A percentile compares a stretch with the other conserved stretches of the same genome.
These are phyloP conservation scores for Diaporthe sp. DNA, from an alignment of 2,329 filamentous ascomycete species.

Conservation along the genomic window DNA sequence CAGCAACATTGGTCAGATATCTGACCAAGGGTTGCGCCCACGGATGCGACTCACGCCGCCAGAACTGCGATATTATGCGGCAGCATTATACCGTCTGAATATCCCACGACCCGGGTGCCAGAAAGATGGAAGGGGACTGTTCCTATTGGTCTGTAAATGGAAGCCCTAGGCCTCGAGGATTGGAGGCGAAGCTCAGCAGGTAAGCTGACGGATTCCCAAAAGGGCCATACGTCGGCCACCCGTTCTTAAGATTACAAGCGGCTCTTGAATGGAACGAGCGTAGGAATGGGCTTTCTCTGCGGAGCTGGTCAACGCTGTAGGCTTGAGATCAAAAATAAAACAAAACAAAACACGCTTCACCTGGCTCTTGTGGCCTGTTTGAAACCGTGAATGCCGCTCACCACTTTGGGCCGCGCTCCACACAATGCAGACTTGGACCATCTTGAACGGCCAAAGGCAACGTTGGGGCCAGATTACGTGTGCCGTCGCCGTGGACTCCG, in stretches of 20 bases:
- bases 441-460: too few species aligned
- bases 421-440: too few species aligned
- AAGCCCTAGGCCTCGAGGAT: neutral
- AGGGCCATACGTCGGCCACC: neutral
- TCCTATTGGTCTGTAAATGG: conserved; percentile 2
- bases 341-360: conserved; percentile 24
- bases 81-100: neutral
- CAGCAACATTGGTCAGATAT: neutral
- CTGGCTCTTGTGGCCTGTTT: conserved; percentile 6
- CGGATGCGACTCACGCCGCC: neutral
- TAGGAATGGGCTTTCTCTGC: neutral
- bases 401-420: neutral
- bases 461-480: neutral
- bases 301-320: neutral
- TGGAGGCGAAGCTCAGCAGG: conserved; percentile 14
- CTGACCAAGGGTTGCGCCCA: neutral
- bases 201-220: conserved; percentile 24
- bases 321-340: conserved; percentile 26
- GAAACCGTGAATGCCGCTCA: neutral
- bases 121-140: neutral
- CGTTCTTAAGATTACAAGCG: neutral
- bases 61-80: neutral
- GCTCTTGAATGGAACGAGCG: neutral
- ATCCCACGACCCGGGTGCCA: neutral
- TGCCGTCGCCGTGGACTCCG: neutral